Evolutionary conservation across 495 filamentous ascomycete genomes (phyloP).

Genomic region (Podospora appendiculata): DNA sequence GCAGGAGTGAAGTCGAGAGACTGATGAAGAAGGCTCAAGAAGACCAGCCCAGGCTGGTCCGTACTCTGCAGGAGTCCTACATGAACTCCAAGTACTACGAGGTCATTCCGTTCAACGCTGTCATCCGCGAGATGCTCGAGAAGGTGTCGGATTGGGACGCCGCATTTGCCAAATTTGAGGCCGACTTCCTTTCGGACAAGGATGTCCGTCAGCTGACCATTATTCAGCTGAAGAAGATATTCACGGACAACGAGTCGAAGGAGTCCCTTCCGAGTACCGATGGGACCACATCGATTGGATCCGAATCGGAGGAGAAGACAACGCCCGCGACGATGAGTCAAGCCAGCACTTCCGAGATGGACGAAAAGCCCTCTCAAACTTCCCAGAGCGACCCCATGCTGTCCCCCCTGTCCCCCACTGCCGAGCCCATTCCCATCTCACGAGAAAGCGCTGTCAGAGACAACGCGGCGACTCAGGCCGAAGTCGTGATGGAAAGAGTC

Average conservation of each 20-base stretch:
- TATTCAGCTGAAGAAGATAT: conserved; percentile 89
- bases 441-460: conserved; percentile 12
- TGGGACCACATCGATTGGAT: conserved; percentile 35
- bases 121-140: conserved; percentile 81
- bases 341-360: conserved; percentile 16
- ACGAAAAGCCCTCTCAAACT: conserved; percentile 19
- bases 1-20: conserved; percentile 69
- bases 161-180: conserved; percentile 81
- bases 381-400: conserved; percentile 8
- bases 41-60: conserved; percentile 63
- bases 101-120: conserved; percentile 83
- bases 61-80: conserved; percentile 81
- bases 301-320: conserved; percentile 32
- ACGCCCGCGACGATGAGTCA: conserved; percentile 25
- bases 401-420: conserved; percentile 18
- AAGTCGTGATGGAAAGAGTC: conserved; percentile 42
- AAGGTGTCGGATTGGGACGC: conserved; percentile 92
- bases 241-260: conserved; percentile 77
- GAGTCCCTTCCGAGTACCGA: conserved; percentile 62
- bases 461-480: conserved; percentile 6
- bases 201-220: conserved; percentile 90
- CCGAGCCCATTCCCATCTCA: conserved; percentile 7
- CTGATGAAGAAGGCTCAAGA: conserved; percentile 70
- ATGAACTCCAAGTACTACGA: conserved; percentile 93
- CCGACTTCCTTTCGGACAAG: conserved; percentile 93